Evolutionary conservation across 1,284 basidiomycete genomes (phyloP).

Genomic region (Amylostereum chailletii): DNA sequence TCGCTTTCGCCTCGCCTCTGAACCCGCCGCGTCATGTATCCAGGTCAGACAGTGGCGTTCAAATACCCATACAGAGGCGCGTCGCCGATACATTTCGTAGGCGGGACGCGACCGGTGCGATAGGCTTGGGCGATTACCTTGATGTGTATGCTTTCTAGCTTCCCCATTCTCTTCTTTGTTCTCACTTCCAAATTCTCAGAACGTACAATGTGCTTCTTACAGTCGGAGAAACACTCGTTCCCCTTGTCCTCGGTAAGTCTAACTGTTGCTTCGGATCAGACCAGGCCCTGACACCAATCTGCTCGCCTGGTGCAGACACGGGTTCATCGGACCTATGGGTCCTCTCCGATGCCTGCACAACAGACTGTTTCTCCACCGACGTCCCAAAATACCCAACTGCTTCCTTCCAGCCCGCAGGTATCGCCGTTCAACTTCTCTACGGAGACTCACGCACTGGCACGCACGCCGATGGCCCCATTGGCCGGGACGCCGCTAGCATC

Average conservation of each 20-base stretch:
- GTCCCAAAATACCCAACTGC: constrained; percentile 21
- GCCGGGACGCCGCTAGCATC: constrained; percentile 23
- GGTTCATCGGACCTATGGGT: constrained; percentile 32
- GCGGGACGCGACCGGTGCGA: constrained; percentile 7
- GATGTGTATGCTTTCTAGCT: constrained; percentile 18
- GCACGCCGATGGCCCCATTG: constrained; percentile 25
- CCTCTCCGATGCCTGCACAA: constrained; percentile 22
- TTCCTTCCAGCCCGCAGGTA: constrained; percentile 15
- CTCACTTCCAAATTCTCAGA: constrained; percentile 10
- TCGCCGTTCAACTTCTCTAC: constrained; percentile 20
- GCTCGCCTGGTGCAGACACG: constrained; percentile 19
- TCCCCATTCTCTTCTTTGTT: not conserved
- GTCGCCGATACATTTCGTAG: constrained; percentile 4
- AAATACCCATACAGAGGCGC: constrained; percentile 4
- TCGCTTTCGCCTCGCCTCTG: not conserved
- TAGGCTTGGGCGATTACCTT: constrained; percentile 20
- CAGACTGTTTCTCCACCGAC: constrained; percentile 12
- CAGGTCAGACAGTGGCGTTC: not conserved
- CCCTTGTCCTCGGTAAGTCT: constrained; percentile 21
- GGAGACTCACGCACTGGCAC: constrained; percentile 31
- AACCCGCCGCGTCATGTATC: not conserved
- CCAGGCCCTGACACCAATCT: too few species aligned
- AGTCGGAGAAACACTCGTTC: constrained; percentile 18
- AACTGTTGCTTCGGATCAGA: not conserved
- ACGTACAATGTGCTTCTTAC: constrained; percentile 23